Conservation (phyloP, 2,329 filamentous ascomycete genomes). For the Colletotrichum orbiculare region DNA sequence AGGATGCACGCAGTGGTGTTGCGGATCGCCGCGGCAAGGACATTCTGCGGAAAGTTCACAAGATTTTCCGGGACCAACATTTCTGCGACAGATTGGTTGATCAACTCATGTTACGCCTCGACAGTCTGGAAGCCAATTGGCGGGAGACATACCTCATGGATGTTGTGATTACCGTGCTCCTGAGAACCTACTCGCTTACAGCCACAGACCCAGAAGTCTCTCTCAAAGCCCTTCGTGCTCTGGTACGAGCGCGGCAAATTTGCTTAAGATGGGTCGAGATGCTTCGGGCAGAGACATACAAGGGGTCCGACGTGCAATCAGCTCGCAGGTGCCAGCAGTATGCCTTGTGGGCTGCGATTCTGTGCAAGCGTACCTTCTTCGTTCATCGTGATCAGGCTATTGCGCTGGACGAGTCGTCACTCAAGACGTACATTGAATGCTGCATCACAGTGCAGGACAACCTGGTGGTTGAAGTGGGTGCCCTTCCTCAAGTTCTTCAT, state of each 20-base stretch:
- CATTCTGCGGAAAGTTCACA: constrained; percentile 58
- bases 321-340: constrained; percentile 55
- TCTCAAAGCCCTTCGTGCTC: constrained; percentile 42
- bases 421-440: constrained; percentile 42
- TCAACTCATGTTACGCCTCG: constrained; percentile 57
- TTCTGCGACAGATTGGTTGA: constrained; percentile 63
- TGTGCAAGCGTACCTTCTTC: constrained; percentile 59
- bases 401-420: constrained; percentile 22
- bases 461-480: constrained; percentile 48
- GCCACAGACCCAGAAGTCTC: constrained; percentile 17
- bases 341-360: constrained; percentile 64
- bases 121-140: constrained; percentile 64
- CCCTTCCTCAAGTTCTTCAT: constrained; percentile 47
- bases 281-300: constrained; percentile 58
- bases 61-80: constrained; percentile 55
- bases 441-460: constrained; percentile 57
- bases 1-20: too few species aligned
- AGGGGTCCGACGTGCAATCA: constrained; percentile 48
- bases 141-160: constrained; percentile 70
- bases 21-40: constrained; percentile 34
- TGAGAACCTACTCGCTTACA: constrained; percentile 50
- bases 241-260: constrained; percentile 55
- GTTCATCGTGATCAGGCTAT: constrained; percentile 22
- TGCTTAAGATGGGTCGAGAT: constrained; percentile 61
- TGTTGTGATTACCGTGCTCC: constrained; percentile 61